phyloP scores from a whole-genome alignment of 768 basidiomycete genomes.

The Mycena crocata region DNA sequence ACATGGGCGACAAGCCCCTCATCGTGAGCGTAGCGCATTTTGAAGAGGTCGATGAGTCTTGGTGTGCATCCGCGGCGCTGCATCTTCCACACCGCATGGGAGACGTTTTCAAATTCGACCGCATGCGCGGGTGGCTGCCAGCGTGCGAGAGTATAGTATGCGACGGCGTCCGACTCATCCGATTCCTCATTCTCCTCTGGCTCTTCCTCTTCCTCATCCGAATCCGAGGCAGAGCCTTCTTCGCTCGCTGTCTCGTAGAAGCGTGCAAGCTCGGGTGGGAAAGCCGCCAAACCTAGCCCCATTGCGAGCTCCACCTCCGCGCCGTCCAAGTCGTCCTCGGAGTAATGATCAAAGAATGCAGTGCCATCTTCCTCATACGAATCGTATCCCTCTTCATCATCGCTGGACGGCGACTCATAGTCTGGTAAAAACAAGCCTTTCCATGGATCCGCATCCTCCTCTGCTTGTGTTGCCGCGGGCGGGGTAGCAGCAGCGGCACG shows the following conservation, averaged over 20 bases:
- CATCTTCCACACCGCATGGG: conserved; percentile 45
- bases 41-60: conserved; percentile 67
- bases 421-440: conserved; percentile 70
- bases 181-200: conserved; percentile 37
- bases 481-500: conserved; percentile 32
- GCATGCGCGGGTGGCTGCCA: conserved; percentile 69
- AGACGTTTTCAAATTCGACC: conserved; percentile 42
- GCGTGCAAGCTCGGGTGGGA: conserved; percentile 7
- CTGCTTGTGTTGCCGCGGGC: conserved; percentile 43
- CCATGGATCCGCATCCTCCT: conserved; percentile 71
- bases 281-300: conserved; percentile 5
- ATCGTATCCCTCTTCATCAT: conserved; percentile 46
- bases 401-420: conserved; percentile 50
- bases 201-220: conserved; percentile 39
- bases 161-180: conserved; percentile 35
- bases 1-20: conserved; percentile 63
- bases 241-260: conserved; percentile 30
- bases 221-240: conserved; percentile 20
- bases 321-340: conserved; percentile 51
- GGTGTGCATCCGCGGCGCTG: conserved; percentile 70
- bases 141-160: conserved; percentile 56
- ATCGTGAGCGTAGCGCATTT: conserved; percentile 66
- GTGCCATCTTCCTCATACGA: conserved; percentile 47
- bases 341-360: conserved; percentile 46
- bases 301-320: conserved; percentile 28